Evolutionary conservation across 257 asterid species (phyloP).

Genomic region (Jaltomata sinuosa): DNA sequence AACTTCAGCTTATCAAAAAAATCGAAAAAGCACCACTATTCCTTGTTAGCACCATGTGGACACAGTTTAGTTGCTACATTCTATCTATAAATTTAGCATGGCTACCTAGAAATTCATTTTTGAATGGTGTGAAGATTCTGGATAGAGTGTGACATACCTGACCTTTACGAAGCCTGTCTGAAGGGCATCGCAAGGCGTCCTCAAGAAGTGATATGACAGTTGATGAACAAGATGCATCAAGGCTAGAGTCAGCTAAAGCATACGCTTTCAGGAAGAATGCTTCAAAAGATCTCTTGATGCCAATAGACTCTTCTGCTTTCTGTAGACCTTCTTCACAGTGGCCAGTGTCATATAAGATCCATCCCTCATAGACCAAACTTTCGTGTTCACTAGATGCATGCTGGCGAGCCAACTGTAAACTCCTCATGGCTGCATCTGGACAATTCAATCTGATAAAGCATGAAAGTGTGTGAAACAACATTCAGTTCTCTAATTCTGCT

Average conservation of each 20-base stretch:
- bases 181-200: conserved; percentile 95
- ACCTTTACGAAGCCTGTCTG: conserved; percentile 98
- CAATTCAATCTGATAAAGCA: conserved; percentile 65
- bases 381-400: conserved; percentile 89
- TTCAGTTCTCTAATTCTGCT: not conserved
- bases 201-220: conserved; percentile 83
- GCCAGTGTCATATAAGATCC: conserved; percentile 95
- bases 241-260: conserved; percentile 96
- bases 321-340: conserved; percentile 90
- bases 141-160: conserved; percentile 48
- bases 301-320: conserved; percentile 94
- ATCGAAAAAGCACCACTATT: not conserved
- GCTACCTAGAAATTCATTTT: not conserved
- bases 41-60: not conserved
- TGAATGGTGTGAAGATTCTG: not conserved
- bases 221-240: conserved; percentile 87
- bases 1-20: not conserved
- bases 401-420: conserved; percentile 87
- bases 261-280: conserved; percentile 98
- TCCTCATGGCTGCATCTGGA: conserved; percentile 98
- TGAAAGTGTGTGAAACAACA: not conserved
- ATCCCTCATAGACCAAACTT: conserved; percentile 89
- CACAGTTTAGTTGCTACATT: not conserved
- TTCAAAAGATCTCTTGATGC: conserved; percentile 88
- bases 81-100: not conserved